Conservation (phyloP, 2,329 filamentous ascomycete species). For the Beauveria varroae region DNA sequence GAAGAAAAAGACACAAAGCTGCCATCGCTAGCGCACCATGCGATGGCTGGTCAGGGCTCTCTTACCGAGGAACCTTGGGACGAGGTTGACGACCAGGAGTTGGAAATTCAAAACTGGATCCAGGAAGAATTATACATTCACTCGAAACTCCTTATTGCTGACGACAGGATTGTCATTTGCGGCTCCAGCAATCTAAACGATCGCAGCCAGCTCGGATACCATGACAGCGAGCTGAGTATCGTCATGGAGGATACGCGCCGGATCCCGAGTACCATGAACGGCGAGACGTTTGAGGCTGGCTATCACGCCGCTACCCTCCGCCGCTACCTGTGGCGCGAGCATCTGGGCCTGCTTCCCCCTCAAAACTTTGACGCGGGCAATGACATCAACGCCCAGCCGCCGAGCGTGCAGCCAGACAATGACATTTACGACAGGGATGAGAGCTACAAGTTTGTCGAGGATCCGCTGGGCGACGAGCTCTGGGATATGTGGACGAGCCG, state of each 20-base stretch:
- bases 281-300: slow-evolving; percentile 68
- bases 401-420: slow-evolving; percentile 58
- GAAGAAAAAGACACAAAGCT: slow-evolving; percentile 31
- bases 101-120: slow-evolving; percentile 81
- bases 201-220: slow-evolving; percentile 75
- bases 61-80: slow-evolving; percentile 69
- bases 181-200: slow-evolving; percentile 91
- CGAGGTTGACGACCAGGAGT: slow-evolving; percentile 61
- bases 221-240: slow-evolving; percentile 86
- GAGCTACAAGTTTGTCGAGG: slow-evolving; percentile 57
- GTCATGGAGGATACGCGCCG: slow-evolving; percentile 77
- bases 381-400: slow-evolving; percentile 69
- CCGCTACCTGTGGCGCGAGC: slow-evolving; percentile 81
- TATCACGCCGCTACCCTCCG: slow-evolving; percentile 75
- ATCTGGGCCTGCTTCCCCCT: slow-evolving; percentile 70
- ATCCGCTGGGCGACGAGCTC: slow-evolving; percentile 61
- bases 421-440: slow-evolving; percentile 54
- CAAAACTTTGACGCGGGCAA: slow-evolving; percentile 61
- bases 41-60: slow-evolving; percentile 60
- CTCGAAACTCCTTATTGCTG: slow-evolving; percentile 80
- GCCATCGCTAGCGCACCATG: slow-evolving; percentile 60
- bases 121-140: slow-evolving; percentile 97
- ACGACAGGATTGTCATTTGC: slow-evolving; percentile 79
- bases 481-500: slow-evolving; percentile 61
- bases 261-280: slow-evolving; percentile 69